Evolutionary conservation across 331 rosid genomes (phyloP), one percentile per base, ranked within the genome.

Genomic region (Pyracantha coccinea): DNA sequence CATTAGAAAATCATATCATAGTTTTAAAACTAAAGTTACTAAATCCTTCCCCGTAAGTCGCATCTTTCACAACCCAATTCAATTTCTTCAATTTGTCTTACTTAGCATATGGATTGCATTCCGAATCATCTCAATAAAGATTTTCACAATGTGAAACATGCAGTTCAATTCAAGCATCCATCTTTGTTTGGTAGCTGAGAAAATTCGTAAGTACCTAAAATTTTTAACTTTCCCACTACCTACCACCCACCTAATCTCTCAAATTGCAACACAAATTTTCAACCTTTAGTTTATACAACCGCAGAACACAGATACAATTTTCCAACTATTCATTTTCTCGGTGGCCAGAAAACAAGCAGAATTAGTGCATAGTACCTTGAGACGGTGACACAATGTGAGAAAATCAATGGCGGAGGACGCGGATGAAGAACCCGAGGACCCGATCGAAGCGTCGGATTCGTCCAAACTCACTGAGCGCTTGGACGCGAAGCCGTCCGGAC

Each of bases 371-470:
- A n/a, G n/a, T 78, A 88, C 98, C 98, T 93, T 93, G 63, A 93
- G 98, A 8, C 84, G 76, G 66, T 82, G 83, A 38, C 96, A 91
- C 87, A 93, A 83, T 55, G 98, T 91, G 69, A 93, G 96, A 80
- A 93, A 93, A 89, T 93, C 97, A 29, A 93, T 85, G 4, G 82
- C 92, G 23, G 91, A 80, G 0, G 93, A 85, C 3, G 93, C 57
- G 15, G 85, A 62, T 0, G 84, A 73, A 23, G 86, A 82, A 21
- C 15, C 79, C 29, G 83, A 68, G 14, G 84, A 86, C 29, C 80
- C 84, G 53, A 77, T 59, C 66, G 86, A 68, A 68, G 86, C 52
- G 44, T 72, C 86, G 20, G 82, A 79, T 32, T 73, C 58, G 11
- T 80, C 84, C 52, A 83, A 66, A 57, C 81, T 45, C 55, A 79